Evolutionary conservation across 2,329 filamentous ascomycete genomes (phyloP).

Genomic region (Calonectria henricotiae): DNA sequence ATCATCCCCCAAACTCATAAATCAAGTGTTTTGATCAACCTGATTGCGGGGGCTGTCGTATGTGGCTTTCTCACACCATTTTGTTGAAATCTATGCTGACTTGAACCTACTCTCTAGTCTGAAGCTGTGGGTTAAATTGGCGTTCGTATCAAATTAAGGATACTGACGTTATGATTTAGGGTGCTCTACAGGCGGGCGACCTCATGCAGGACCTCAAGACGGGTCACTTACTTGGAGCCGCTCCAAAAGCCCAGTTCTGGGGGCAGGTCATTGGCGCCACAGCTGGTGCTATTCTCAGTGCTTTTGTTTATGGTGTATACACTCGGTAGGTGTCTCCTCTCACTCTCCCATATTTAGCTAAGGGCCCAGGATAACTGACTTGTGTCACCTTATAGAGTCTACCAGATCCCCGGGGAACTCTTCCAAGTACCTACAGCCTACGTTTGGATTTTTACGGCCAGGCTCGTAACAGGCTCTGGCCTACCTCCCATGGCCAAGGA

Average conservation of each 20-base stretch:
- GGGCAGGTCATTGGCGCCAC: constrained; percentile 94
- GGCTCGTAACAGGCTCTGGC: constrained; percentile 92
- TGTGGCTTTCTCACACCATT: constrained; percentile 40
- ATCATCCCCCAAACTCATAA: constrained; percentile 86
- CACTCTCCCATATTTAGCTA: not conserved
- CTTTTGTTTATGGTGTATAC: constrained; percentile 91
- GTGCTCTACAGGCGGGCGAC: constrained; percentile 94
- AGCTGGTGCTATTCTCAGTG: constrained; percentile 88
- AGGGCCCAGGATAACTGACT: constrained; percentile 25
- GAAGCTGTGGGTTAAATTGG: constrained; percentile 22
- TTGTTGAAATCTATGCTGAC: constrained; percentile 7
- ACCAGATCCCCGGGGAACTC: constrained; percentile 87
- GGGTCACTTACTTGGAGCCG: constrained; percentile 91
- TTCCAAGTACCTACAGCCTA: constrained; percentile 97
- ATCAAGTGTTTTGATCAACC: constrained; percentile 93
- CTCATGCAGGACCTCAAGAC: constrained; percentile 98
- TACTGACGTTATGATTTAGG: constrained; percentile 53
- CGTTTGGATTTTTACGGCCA: constrained; percentile 97
- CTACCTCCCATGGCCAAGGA: constrained; percentile 87
- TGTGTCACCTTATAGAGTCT: constrained; percentile 72
- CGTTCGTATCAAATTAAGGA: not conserved
- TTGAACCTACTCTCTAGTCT: not conserved
- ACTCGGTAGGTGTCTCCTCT: constrained; percentile 66
- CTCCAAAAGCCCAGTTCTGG: constrained; percentile 96
- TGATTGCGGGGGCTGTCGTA: constrained; percentile 90